phyloP scores from a whole-genome alignment of 2,329 filamentous ascomycete genomes.

The Colletotrichum kahawae region DNA sequence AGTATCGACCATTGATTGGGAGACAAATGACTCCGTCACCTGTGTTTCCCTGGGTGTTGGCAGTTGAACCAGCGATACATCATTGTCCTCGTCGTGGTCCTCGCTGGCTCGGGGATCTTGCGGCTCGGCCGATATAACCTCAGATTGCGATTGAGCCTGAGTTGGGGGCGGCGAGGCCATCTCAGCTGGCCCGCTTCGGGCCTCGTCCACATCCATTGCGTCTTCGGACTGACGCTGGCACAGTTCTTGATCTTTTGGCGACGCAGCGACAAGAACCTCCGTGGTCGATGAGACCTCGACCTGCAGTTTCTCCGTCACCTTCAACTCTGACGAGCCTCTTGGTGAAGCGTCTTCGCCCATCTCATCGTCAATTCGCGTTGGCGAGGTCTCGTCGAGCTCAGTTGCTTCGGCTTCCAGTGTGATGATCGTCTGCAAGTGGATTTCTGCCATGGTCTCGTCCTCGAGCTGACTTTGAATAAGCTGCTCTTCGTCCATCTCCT shows the following conservation, averaged over 20 bases:
- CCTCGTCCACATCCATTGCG: slow-evolving; percentile 10
- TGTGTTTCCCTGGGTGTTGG: slow-evolving; percentile 10
- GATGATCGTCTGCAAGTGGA: slow-evolving; percentile 29
- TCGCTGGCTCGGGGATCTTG: background rate
- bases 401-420: background rate
- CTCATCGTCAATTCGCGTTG: background rate
- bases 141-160: background rate
- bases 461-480: slow-evolving; percentile 15
- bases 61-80: background rate
- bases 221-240: background rate
- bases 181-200: background rate
- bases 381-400: background rate
- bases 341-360: background rate
- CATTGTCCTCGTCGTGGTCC: background rate
- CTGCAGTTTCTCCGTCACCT: background rate
- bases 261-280: background rate
- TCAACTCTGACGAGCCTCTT: background rate
- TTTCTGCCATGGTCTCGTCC: slow-evolving; percentile 35
- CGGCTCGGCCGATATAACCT: background rate
- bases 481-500: background rate
- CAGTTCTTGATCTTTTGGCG: background rate
- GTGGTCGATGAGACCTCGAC: background rate
- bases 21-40: background rate
- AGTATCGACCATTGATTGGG: background rate
- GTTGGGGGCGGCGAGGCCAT: background rate